Conservation (phyloP, 768 basidiomycete genomes). For the Lyophyllum decastes region DNA sequence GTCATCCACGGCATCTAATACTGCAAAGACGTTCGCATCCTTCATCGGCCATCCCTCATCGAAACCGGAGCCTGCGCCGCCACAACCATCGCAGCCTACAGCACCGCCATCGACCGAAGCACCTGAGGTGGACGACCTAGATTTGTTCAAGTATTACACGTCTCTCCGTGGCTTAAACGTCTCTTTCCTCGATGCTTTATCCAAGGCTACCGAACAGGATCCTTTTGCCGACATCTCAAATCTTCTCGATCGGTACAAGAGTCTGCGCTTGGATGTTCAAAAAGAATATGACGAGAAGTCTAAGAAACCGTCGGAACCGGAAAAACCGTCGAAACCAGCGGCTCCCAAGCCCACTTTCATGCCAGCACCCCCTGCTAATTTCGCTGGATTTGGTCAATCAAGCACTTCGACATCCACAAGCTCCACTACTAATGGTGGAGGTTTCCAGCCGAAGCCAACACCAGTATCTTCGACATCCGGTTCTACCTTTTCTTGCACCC, state of each 20-base stretch:
- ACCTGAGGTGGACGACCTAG: slow-evolving; percentile 27
- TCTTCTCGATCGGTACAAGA: slow-evolving; percentile 60
- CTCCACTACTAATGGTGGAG: neutral
- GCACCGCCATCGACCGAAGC: slow-evolving; percentile 13
- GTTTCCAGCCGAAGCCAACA: neutral
- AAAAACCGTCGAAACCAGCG: slow-evolving; percentile 3
- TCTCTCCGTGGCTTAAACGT: slow-evolving; percentile 76
- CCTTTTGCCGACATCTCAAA: slow-evolving; percentile 68
- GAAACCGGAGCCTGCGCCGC: slow-evolving; percentile 1
- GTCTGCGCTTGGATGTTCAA: slow-evolving; percentile 53
- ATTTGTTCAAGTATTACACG: slow-evolving; percentile 58
- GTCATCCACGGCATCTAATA: slow-evolving; percentile 39
- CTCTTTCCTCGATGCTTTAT: slow-evolving; percentile 60
- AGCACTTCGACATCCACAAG: neutral
- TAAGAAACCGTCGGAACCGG: slow-evolving; percentile 7
- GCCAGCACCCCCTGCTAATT: slow-evolving; percentile 32
- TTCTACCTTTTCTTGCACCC: slow-evolving; percentile 12
- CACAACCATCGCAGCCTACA: neutral
- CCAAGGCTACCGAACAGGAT: slow-evolving; percentile 62
- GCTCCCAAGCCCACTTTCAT: slow-evolving; percentile 19
- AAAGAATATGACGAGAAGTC: slow-evolving; percentile 49
- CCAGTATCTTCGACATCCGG: slow-evolving; percentile 3
- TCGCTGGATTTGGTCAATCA: slow-evolving; percentile 29
- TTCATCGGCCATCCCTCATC: slow-evolving; percentile 30
- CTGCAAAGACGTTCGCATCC: slow-evolving; percentile 55